Evolutionary conservation across 371 early-diverging fungal species (phyloP).

Genomic region (Nosema muscidifuracis): DNA sequence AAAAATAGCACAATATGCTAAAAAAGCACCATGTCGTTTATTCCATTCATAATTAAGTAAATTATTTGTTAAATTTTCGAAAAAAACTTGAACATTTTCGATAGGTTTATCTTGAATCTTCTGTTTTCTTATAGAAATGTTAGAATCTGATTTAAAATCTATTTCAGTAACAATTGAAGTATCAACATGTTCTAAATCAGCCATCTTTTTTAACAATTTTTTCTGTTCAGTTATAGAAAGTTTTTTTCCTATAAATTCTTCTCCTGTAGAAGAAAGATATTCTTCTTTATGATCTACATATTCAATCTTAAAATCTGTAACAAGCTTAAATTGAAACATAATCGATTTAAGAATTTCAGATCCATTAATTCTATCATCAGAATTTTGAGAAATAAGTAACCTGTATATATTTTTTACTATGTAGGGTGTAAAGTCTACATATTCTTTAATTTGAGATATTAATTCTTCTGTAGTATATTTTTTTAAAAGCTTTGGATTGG

Average conservation of each 20-base stretch:
- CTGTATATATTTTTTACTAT: conserved; percentile 41
- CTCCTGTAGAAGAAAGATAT: conserved; percentile 38
- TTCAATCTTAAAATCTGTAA: conserved; percentile 27
- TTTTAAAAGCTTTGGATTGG: conserved; percentile 46
- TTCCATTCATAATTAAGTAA: conserved; percentile 55
- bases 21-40: conserved; percentile 59
- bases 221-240: conserved; percentile 17
- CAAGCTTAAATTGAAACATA: conserved; percentile 32
- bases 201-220: conserved; percentile 29
- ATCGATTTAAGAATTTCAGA: conserved; percentile 33
- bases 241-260: conserved; percentile 20
- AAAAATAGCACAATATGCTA: conserved; percentile 44
- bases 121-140: conserved; percentile 23
- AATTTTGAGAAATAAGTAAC: conserved; percentile 25
- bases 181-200: conserved; percentile 38
- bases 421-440: conserved; percentile 37
- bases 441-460: conserved; percentile 37
- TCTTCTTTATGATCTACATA: background rate
- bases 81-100: conserved; percentile 50
- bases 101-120: conserved; percentile 48
- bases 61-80: conserved; percentile 40
- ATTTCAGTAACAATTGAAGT: conserved; percentile 27
- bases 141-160: conserved; percentile 14
- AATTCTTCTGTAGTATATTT: conserved; percentile 51
- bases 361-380: conserved; percentile 40